Evolutionary conservation across 225 moss, liverwort and hornwort genomes (phyloP), one percentile per base, ranked within the genome.

Genomic region (Takakia lepidozioides): DNA sequence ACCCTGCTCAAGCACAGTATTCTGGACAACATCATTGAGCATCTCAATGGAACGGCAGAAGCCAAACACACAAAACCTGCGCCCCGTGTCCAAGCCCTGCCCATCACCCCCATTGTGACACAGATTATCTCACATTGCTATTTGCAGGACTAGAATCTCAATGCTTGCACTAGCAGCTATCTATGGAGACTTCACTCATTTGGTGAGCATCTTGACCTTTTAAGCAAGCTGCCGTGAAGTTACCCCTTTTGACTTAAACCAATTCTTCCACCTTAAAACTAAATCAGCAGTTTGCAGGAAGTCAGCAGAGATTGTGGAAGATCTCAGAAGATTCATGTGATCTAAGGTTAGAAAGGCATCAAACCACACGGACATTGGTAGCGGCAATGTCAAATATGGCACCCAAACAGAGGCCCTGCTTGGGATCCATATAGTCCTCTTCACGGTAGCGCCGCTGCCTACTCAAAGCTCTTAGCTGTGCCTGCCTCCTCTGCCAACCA

Each of bases 371-470:
- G 52, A 98, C 95, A 83, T 98, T 98, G 58, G 91, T 98, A 38
- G 95, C 95, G 57, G 90, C 95, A 26, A 98, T 98, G 56, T 98
- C 76, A 54, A 98, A 98, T 46, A 98, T 78, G 25, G 95, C 91
- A 52, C 95, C 95, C 43, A 98, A 74, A 58, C 95, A 98, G 44
- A 98, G 75, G 40, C 85, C 85, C 60, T 98, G 95, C 68, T 98
- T 91, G 8, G 95, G 95, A 62, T 98, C 95, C 95, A 98, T 98
- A 59, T 98, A 98, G 58, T 98, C 87, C 61, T 85, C 91, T 60
- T 98, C 95, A 22, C 83, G 82, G 40, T 82, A 91, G 9, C 87
- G 82, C 28, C 74, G 86, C 54, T 72, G 61, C 63, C 74, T 78
- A 34, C 25, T 64, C 25, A 71, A 48, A 6, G 34, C 47, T 20